A percentile compares a stretch with the other conserved stretches of the same genome.
Conservation (phyloP, 306 rosid genomes). For the Alnus rubra region DNA sequence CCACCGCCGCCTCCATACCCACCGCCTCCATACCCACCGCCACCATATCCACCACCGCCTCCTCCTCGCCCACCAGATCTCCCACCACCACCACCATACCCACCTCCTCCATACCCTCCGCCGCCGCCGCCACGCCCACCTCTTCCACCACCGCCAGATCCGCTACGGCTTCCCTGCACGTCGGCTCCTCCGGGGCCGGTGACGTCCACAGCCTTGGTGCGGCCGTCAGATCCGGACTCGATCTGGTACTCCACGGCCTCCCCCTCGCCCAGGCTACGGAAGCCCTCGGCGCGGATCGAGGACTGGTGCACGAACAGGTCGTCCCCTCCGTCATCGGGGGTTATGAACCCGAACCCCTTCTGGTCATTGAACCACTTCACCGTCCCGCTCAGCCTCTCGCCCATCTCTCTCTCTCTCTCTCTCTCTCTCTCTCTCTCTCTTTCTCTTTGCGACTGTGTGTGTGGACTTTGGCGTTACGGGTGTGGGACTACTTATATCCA, state of each 20-base stretch:
- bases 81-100: conserved; percentile 26
- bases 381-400: conserved; percentile 55
- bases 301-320: conserved; percentile 89
- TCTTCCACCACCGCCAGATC: conserved; percentile 41
- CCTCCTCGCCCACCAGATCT: conserved; percentile 24
- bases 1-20: conserved; percentile 24
- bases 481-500: background rate
- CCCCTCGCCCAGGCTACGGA: conserved; percentile 75
- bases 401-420: conserved; percentile 45
- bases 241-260: conserved; percentile 71
- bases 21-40: conserved; percentile 18
- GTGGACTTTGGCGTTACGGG: background rate
- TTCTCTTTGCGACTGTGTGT: background rate
- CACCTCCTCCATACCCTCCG: conserved; percentile 23
- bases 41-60: conserved; percentile 20
- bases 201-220: conserved; percentile 84
- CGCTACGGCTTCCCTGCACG: conserved; percentile 69
- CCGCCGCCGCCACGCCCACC: conserved; percentile 31
- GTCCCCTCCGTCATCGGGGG: conserved; percentile 73
- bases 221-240: conserved; percentile 60
- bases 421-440: conserved; percentile 23
- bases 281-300: conserved; percentile 73
- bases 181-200: conserved; percentile 61
- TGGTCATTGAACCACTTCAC: conserved; percentile 93
- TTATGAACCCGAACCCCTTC: conserved; percentile 89